Conservation (phyloP, 179 eudicot genomes). For the Camellia oleifera region DNA sequence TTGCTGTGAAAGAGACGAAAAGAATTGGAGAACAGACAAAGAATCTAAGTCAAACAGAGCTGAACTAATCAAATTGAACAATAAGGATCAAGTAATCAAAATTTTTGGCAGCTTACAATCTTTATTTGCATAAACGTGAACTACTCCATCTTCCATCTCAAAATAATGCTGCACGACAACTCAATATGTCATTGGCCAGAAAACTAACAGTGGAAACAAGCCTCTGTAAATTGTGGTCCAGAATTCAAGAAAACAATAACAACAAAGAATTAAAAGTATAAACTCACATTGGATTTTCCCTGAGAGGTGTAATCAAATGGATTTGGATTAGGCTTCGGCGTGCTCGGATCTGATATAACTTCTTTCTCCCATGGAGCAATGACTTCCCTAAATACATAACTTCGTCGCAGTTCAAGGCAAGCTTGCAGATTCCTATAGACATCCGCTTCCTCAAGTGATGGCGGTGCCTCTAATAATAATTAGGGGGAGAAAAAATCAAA, state of each 20-base stretch:
- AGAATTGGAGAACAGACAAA: slow-evolving; percentile 5
- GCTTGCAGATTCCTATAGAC: slow-evolving; percentile 75
- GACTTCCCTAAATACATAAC: slow-evolving; percentile 84
- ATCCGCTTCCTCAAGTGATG: slow-evolving; percentile 85
- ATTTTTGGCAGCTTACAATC: slow-evolving; percentile 52
- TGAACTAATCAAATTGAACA: slow-evolving; percentile 5
- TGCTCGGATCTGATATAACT: slow-evolving; percentile 86
- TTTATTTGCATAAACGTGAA: slow-evolving; percentile 88
- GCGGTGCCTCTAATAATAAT: slow-evolving; percentile 67
- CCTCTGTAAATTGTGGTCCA: background rate
- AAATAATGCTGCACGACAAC: slow-evolving; percentile 72
- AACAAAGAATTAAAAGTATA: slow-evolving; percentile 1
- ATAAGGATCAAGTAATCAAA: slow-evolving; percentile 1
- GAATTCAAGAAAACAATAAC: background rate
- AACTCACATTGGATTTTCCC: slow-evolving; percentile 79
- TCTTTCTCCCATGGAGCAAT: slow-evolving; percentile 96
- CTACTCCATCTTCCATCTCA: slow-evolving; percentile 99
- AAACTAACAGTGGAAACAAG: slow-evolving; percentile 1
- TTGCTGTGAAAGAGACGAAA: slow-evolving; percentile 42
- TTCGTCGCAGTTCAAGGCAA: slow-evolving; percentile 87
- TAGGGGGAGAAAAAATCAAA: background rate
- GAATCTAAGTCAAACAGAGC: background rate
- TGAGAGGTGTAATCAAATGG: slow-evolving; percentile 71
- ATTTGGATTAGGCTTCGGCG: slow-evolving; percentile 84
- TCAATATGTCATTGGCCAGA: slow-evolving; percentile 12